Evolutionary conservation across 2,329 filamentous ascomycete genomes (phyloP), one percentile per base, ranked within the genome.

Genomic region (Fonsecaea pedrosoi): DNA sequence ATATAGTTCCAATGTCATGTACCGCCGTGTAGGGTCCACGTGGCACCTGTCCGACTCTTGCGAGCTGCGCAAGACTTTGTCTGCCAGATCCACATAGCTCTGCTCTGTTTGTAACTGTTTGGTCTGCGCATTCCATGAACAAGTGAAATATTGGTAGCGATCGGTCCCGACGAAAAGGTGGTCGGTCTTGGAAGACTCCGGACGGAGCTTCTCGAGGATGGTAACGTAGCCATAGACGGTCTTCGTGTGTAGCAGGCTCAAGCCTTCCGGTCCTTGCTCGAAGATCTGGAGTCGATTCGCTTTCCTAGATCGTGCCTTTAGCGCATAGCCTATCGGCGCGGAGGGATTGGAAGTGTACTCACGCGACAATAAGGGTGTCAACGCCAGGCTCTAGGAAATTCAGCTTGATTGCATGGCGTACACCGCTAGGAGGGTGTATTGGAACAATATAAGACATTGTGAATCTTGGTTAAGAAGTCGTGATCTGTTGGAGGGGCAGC

Each of bases 141-240:
- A 79, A 1, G 92, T 96, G 78, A 98, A 97, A 80, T 97, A 98
- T 74, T 93, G 89, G 73, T 92, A 91, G 63, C 91, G 88, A 76
- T 97, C 91, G 55, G 95, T 99, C 58, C 93, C 94, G 65, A 99
- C 86, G 76, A 99, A 97, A 68, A 99, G 86, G 69, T 97, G 87
- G 73, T 98, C 93, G 56, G 89, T 92, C 4, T 84, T 79, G 34
- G 89, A 89, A 72, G 92, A 87, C 57, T 88, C 87, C 5, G 94
- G 92, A 32, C 88, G 88, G 56, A 99, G 83, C 74, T 89, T 90
- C 74, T 95, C 87, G 13, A 97, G 85, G 83, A 97, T 92, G 7
- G 91, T 90, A 72, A 98, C 89, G 72, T 90, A 92, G 76, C 94
- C 95, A 77, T 94, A 94, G 63, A 98, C 84, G 69, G 88, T 82